Conservation (phyloP, 164 flowering plant species). For the Santalum album region DNA sequence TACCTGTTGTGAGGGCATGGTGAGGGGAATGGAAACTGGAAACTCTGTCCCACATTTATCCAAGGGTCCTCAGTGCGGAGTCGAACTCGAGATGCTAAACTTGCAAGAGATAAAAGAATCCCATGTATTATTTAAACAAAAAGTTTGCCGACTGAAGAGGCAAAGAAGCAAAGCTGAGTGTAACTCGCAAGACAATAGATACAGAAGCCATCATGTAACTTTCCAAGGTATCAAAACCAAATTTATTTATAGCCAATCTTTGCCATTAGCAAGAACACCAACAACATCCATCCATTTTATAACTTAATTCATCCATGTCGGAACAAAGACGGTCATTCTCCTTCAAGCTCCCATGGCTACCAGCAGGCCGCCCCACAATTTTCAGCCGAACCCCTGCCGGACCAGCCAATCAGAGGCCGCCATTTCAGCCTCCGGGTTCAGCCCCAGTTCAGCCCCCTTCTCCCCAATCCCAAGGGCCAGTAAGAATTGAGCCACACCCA, state of each 20-base stretch:
- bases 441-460: constrained; percentile 14
- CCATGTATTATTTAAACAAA: background rate
- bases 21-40: no score
- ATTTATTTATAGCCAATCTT: constrained; percentile 16
- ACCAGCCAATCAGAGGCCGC: constrained; percentile 14
- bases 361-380: constrained; percentile 8
- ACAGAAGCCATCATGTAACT: background rate
- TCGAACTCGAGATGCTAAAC: constrained; percentile 9
- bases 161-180: background rate
- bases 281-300: background rate
- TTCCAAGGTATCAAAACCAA: constrained; percentile 23
- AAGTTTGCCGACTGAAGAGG: background rate
- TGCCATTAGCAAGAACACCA: background rate
- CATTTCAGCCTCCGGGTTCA: constrained; percentile 24
- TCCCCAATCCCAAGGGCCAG: constrained; percentile 11
- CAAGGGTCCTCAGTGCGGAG: background rate
- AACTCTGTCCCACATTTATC: no score
- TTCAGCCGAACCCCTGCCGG: constrained; percentile 9
- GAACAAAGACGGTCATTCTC: constrained; percentile 32
- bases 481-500: constrained; percentile 13
- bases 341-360: constrained; percentile 43
- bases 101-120: constrained; percentile 1
- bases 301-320: constrained; percentile 18
- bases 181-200: background rate
- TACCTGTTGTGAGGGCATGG: no score